A percentile compares a stretch with the other conserved stretches of the same genome.
phyloP scores from a whole-genome alignment of 495 filamentous ascomycete species.

The Podospora appendiculata region DNA sequence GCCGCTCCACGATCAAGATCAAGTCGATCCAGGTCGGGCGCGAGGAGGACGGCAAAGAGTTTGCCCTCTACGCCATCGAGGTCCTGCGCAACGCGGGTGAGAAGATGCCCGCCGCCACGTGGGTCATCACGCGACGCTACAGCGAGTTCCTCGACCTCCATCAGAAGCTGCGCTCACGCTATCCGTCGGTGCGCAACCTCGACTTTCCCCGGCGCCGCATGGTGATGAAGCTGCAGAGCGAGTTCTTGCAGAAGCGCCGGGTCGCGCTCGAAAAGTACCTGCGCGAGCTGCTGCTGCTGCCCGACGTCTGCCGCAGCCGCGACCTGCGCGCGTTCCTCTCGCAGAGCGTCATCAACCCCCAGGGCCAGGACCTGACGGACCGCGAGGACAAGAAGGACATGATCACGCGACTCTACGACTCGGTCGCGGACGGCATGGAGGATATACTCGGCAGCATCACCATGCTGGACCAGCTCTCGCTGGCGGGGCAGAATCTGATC shows the following conservation, averaged over 20 bases:
- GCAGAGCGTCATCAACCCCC: constrained; percentile 65
- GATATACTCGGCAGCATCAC: constrained; percentile 92
- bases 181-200: constrained; percentile 76
- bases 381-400: constrained; percentile 73
- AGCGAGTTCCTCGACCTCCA: constrained; percentile 97
- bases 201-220: constrained; percentile 89
- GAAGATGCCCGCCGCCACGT: constrained; percentile 77
- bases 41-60: constrained; percentile 90
- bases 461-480: constrained; percentile 87
- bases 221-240: constrained; percentile 92
- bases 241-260: constrained; percentile 86
- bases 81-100: constrained; percentile 84
- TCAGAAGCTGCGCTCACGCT: constrained; percentile 74
- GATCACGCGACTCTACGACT: constrained; percentile 90
- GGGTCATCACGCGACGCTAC: constrained; percentile 76
- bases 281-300: constrained; percentile 71
- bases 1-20: constrained; percentile 80
- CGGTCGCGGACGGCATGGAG: constrained; percentile 96
- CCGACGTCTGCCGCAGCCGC: constrained; percentile 88
- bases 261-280: constrained; percentile 80
- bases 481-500: constrained; percentile 88
- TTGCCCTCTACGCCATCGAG: constrained; percentile 87
- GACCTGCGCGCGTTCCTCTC: constrained; percentile 92
- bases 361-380: constrained; percentile 32
- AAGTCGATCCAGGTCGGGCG: constrained; percentile 85